Evolutionary conservation across 192 early-diverging fungal genomes (phyloP), one percentile per base, ranked within the genome.

Genomic region (Dimargaris cristalligena): DNA sequence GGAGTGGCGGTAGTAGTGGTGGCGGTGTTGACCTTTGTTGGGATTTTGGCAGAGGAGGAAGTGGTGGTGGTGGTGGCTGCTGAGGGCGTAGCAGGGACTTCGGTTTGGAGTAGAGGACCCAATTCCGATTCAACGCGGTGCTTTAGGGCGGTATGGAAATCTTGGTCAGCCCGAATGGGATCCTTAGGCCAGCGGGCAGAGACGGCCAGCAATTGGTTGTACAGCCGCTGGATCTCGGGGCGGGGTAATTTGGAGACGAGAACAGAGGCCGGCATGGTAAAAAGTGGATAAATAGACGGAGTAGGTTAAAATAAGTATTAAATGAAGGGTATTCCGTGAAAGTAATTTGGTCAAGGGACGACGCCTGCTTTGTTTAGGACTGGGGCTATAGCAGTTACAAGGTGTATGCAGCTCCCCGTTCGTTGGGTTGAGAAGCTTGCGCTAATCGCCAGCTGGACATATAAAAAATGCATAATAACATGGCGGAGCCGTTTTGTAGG

Each of bases 111-210:
- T 34, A 56, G 34, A 34, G 54, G 54, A 16, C 54, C 54, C 13
- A 56, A 33, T 34, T 56, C 54, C 13, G 18, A 14, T 16, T 29
- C 14, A n/a, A 56, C 16, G 54, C 54, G 54, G 8, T 56, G 54
- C 20, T 29, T 34, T 29, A 56, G 30, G 13, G 13, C 29, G 8
- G 54, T 56, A 18, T 20, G 31, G 18, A 56, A 56, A 23, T 56
- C 54, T 20, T 56, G 54, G 23, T 56, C 54, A 13, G 32, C 9
- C 14, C 54, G 54, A 16, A 56, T 28, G 4, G 54, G 54, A 56
- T 56, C 54, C 34, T 34, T 56, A 3, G 54, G 54, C 54, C 54
- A 56, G 9, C 34, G 30, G 18, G 31, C 54, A 13, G 34, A 11
- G 18, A n/a, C 1, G 3, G 10, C 34, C 34, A 20, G 26, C 16